Evolutionary conservation across 805 yeast genomes (phyloP).

Genomic region (Wickerhamomyces rabaulensis): DNA sequence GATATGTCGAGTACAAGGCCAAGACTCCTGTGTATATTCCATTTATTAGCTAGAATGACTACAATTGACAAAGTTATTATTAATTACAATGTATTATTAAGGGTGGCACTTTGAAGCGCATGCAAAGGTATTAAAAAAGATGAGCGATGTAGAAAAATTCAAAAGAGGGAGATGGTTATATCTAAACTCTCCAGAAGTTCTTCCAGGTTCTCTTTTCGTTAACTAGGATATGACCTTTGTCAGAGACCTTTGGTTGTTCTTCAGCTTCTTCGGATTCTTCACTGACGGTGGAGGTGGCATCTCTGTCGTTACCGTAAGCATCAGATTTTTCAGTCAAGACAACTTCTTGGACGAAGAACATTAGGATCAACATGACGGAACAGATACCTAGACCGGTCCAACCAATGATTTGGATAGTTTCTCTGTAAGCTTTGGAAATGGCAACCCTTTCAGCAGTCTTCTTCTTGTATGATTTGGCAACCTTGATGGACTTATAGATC

Average conservation of each 20-base stretch:
- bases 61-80: neutral
- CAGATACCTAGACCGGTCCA: constrained; percentile 25
- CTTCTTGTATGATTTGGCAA: constrained; percentile 21
- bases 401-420: constrained; percentile 27
- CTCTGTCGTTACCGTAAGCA: constrained; percentile 14
- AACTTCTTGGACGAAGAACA: constrained; percentile 25
- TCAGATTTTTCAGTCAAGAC: constrained; percentile 21
- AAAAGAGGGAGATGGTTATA: too few relatives aligned
- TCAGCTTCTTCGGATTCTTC: too few relatives aligned
- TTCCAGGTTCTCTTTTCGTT: neutral
- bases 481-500: constrained; percentile 21
- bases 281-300: neutral
- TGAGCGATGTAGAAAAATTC: too few relatives aligned
- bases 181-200: neutral
- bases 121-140: too few relatives aligned
- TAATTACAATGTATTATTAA: too few relatives aligned
- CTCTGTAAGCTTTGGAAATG: constrained; percentile 27
- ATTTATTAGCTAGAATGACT: constrained; percentile 32
- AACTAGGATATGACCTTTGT: neutral
- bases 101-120: too few relatives aligned
- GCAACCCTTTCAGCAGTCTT: constrained; percentile 25
- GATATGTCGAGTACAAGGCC: constrained; percentile 49
- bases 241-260: too few relatives aligned
- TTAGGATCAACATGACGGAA: constrained; percentile 22
- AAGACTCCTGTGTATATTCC: constrained; percentile 61